Evolutionary conservation across 495 filamentous ascomycete species (phyloP).

Genomic region (Staphylotrichum tortipilum): DNA sequence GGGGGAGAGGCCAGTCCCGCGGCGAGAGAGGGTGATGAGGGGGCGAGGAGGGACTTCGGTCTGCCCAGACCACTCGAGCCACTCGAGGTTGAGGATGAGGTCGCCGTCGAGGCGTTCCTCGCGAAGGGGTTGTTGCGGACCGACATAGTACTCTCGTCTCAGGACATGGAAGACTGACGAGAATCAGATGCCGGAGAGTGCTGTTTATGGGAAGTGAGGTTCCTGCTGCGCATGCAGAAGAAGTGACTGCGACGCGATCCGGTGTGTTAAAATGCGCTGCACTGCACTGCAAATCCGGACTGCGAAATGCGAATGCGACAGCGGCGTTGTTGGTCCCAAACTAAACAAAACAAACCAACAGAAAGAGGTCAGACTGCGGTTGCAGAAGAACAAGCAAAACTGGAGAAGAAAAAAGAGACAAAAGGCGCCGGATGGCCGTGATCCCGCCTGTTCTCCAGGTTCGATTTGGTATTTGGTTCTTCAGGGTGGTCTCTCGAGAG

Average conservation of each 20-base stretch:
- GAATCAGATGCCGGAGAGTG: slow-evolving; percentile 7
- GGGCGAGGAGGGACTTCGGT: slow-evolving; percentile 65
- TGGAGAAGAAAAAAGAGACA: neutral
- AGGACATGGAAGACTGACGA: slow-evolving; percentile 15
- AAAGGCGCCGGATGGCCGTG: neutral
- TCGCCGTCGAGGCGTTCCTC: slow-evolving; percentile 49
- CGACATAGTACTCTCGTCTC: slow-evolving; percentile 29
- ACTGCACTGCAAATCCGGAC: too few species aligned
- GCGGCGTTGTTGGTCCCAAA: too few species aligned
- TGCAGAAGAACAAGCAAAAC: neutral
- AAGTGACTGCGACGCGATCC: neutral
- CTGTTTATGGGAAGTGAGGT: too few species aligned
- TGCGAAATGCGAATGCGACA: too few species aligned
- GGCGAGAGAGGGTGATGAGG: slow-evolving; percentile 43
- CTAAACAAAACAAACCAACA: too few species aligned
- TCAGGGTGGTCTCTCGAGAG: neutral
- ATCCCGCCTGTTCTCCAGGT: neutral
- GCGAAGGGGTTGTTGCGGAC: slow-evolving; percentile 69
- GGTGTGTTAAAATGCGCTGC: neutral
- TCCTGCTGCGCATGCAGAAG: slow-evolving; percentile 13
- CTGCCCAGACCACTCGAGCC: slow-evolving; percentile 46
- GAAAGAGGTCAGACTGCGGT: too few species aligned
- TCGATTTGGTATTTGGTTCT: neutral
- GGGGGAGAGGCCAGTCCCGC: slow-evolving; percentile 25
- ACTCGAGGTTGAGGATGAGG: too few species aligned